A percentile compares a stretch with the other conserved stretches of the same genome.
Evolutionary conservation across 2,329 filamentous ascomycete genomes (phyloP).

Genomic region (Aspergillus sp.): DNA sequence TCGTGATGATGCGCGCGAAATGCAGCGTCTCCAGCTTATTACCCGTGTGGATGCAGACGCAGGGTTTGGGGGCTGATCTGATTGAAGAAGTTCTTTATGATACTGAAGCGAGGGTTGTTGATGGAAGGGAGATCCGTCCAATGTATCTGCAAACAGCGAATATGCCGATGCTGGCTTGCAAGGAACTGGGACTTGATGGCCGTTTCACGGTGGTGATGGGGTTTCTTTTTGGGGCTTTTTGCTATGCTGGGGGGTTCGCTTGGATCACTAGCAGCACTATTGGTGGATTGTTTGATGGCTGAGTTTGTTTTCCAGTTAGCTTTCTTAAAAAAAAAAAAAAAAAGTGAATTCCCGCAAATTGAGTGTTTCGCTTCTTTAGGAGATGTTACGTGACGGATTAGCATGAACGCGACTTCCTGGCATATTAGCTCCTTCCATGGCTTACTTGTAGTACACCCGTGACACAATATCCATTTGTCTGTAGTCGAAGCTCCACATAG

Average conservation of each 20-base stretch:
- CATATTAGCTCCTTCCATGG: too few species aligned
- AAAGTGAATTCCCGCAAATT: too few species aligned
- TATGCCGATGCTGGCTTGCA: slow-evolving; percentile 7
- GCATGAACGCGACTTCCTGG: too few species aligned
- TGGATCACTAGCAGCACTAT: not conserved
- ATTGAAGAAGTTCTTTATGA: slow-evolving; percentile 49
- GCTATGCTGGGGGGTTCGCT: not conserved
- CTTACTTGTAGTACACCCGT: too few species aligned
- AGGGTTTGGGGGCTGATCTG: slow-evolving; percentile 35
- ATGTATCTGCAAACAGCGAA: slow-evolving; percentile 52
- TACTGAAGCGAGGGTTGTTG: slow-evolving; percentile 22
- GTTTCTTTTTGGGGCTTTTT: not conserved
- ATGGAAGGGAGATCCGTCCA: slow-evolving; percentile 28
- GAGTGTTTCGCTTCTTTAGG: too few species aligned
- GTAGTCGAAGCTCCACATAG: too few species aligned
- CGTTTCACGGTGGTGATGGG: not conserved
- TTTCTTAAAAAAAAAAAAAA: too few species aligned
- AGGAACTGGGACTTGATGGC: not conserved
- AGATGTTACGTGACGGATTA: too few species aligned
- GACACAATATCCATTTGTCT: too few species aligned
- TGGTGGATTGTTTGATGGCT: not conserved
- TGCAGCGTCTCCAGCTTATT: slow-evolving; percentile 43
- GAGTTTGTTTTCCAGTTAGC: not conserved
- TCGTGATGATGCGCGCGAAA: slow-evolving; percentile 36
- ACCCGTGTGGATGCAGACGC: slow-evolving; percentile 37